These are phyloP conservation scores for Tremellales sp. DNA, from an alignment of 1,284 basidiomycete species.

Conservation along the genomic window DNA sequence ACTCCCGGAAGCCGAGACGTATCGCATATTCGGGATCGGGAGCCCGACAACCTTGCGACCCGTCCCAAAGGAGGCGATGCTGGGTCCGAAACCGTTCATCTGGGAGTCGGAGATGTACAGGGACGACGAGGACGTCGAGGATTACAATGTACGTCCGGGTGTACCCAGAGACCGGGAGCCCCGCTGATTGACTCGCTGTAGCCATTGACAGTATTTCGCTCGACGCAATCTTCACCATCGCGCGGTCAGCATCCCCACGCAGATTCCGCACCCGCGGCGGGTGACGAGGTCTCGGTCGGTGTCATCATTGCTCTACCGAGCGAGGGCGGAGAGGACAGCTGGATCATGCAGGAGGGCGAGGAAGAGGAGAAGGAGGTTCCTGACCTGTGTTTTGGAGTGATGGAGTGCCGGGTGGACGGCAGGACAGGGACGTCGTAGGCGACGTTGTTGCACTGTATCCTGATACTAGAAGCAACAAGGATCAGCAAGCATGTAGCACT, in stretches of 20 bases:
- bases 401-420: slow-evolving; percentile 14
- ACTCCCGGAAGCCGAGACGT: slow-evolving; percentile 30
- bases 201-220: too few relatives aligned
- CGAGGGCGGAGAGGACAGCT: slow-evolving; percentile 16
- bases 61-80: slow-evolving; percentile 20
- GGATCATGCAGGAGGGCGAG: slow-evolving; percentile 16
- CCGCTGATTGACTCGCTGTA: too few relatives aligned
- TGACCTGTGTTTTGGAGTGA: slow-evolving; percentile 35
- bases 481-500: too few relatives aligned
- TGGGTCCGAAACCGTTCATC: slow-evolving; percentile 38
- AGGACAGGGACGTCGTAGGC: too few relatives aligned
- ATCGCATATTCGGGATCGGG: slow-evolving; percentile 20
- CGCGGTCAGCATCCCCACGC: too few relatives aligned
- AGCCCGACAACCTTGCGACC: background rate
- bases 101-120: slow-evolving; percentile 39
- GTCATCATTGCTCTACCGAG: slow-evolving; percentile 41
- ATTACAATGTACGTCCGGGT: background rate
- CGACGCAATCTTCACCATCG: too few relatives aligned
- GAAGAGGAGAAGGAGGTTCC: slow-evolving; percentile 32
- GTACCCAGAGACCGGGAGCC: background rate
- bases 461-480: too few relatives aligned
- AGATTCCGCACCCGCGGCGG: slow-evolving; percentile 3
- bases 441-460: too few relatives aligned
- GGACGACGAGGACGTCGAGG: slow-evolving; percentile 13
- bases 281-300: slow-evolving; percentile 29